Base-by-base conservation (phyloP, 1,284 basidiomycete species). In the Sporisorium sorghi region DNA sequence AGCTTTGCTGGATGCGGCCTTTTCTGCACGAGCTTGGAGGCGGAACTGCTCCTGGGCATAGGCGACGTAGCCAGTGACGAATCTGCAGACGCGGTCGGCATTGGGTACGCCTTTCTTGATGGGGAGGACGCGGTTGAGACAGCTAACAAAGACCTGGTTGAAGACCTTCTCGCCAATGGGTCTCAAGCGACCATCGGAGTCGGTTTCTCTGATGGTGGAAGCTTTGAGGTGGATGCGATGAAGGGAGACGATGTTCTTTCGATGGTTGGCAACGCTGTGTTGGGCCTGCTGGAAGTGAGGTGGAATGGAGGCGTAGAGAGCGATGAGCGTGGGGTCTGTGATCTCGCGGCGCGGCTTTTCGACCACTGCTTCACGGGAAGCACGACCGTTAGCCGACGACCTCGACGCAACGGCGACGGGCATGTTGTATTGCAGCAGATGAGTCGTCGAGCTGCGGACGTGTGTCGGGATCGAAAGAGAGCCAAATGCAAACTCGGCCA, bases 231-330 rank as follows among this genome's bases (percentile, higher is more conserved):
- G 94, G 42, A 95, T 85, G 84, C 94, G 94, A 86, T 92, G 89
- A 2, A 98, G 88, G 0, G 91, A 90, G 52, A 94, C 91, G 64
- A 91, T 89, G 85, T 97, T 97, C 88, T 98, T 98, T 70, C 91
- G 89, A 85, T 93, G 94, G 83, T 93, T 94, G 8, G 94, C 92
- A 11, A 91, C 85, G 0, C 93, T 91, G 42, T 87, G 86, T 84
- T 98, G 96, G 0, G 90, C 91, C 84, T 97, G 92, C 59, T 93
- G 91, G 65, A 93, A 93, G 51, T 82, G 66, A 43, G 73, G 69
- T 17, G 73, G 73, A 21, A 76, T 68, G 33, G 64, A 62, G 2
- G 57, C 69, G 23, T 72, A 67, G 33, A 75, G 42, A 10, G 62
- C 57, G 9, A 65, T 24, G 7, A 71, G 62, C 3, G 57, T 19